A percentile compares a stretch with the other conserved stretches of the same genome.
phyloP scores from a whole-genome alignment of 208 protist genomes.

The Trypanosoma caninum region DNA sequence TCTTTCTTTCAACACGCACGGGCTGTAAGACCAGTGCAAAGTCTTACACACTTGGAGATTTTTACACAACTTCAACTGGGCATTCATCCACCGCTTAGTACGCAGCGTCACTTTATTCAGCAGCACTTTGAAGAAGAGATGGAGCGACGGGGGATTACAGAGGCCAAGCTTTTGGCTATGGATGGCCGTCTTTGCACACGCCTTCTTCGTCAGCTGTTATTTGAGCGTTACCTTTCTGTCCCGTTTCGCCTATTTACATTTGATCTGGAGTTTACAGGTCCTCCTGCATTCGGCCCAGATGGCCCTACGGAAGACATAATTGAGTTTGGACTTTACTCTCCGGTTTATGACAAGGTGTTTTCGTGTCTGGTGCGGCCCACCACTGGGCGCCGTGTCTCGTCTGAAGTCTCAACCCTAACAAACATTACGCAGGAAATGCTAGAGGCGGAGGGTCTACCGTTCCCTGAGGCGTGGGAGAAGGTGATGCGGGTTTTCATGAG shows the following conservation, averaged over 20 bases:
- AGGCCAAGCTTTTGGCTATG: conserved; percentile 80
- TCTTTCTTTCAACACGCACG: conserved; percentile 4
- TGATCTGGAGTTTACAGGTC: conserved; percentile 89
- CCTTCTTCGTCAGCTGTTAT: conserved; percentile 64
- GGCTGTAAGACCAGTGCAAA: conserved; percentile 10
- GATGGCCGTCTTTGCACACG: conserved; percentile 60
- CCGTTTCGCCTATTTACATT: conserved; percentile 87
- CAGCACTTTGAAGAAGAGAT: conserved; percentile 71
- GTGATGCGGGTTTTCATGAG: conserved; percentile 68
- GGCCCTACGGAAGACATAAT: conserved; percentile 89
- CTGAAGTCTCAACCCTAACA: conserved; percentile 71
- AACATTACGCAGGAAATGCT: conserved; percentile 79
- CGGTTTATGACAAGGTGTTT: conserved; percentile 60
- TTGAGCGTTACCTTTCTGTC: conserved; percentile 81
- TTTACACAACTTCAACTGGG: conserved; percentile 85
- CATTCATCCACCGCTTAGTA: conserved; percentile 57
- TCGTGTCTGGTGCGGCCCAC: conserved; percentile 68
- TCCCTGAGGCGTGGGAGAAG: conserved; percentile 68
- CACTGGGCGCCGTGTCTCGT: conserved; percentile 43
- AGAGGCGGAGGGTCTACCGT: conserved; percentile 58
- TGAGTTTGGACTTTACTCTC: conserved; percentile 83
- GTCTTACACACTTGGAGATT: conserved; percentile 62
- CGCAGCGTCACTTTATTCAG: conserved; percentile 77
- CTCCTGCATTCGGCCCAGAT: conserved; percentile 76
- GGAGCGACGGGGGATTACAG: conserved; percentile 63